Base-by-base conservation (phyloP, 768 basidiomycete species). In the Daedaleopsis sinensis region DNA sequence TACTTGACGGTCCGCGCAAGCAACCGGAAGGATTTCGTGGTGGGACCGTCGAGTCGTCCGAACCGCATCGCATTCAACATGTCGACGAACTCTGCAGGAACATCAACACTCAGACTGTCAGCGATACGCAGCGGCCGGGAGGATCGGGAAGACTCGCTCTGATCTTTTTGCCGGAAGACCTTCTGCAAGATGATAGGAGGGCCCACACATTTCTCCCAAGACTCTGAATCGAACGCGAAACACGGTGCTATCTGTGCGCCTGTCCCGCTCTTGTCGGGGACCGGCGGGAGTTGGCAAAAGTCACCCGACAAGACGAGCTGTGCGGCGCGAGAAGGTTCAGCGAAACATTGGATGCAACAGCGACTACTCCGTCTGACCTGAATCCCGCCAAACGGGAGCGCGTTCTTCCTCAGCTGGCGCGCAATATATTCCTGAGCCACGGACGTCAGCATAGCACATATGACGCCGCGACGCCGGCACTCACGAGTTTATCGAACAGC, bases 211-310 rank as follows among this genome's bases (percentile, higher is more conserved):
- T 74, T 70, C 19, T 76, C 68, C 94, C 94, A 96, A n/a, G 80
- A 77, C 15, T 80, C 65, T 0, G 94, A 88, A 57, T 96, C 92
- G 70, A 97, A 96, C 3, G 89, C 87, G 72, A 96, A 96, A 7
- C 79, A 76, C 36, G 86, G 78, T 12, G 80, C 44, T 65, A 82
- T 60, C 64, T 81, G 60, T 77, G 81, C 52, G 84, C 76, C 68
- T 77, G 71, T 74, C 1, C 32, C 58, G 19, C 82, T 67, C 65
- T 80, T 74, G 37, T 76, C 78, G 13, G 82, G 78, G 0, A 96
- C 91, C 1, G 94, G 94, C 11, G 94, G 94, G 0, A 97, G 79
- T 72, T 97, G 94, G 70, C 86, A 95, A 72, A 96, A 96, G 70
- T 97, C 94, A 8, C 94, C 94, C 9, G 89, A 93, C 5, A 95